Base-by-base conservation (phyloP, 768 basidiomycete species). In the Boletus bicolor region DNA sequence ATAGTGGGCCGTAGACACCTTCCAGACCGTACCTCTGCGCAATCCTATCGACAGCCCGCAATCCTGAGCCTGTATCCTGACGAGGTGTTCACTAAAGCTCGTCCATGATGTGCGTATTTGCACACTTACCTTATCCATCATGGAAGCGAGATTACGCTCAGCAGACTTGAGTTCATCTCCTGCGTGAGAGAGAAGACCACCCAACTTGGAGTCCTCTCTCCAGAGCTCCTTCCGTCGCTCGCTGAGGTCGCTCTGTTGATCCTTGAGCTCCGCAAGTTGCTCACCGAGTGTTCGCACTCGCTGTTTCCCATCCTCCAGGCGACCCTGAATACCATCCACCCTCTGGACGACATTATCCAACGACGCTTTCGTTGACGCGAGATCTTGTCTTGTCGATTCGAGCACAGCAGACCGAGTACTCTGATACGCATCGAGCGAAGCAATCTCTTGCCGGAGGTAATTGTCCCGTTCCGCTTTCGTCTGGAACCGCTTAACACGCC, bases 1-100 rank as follows among this genome's bases (percentile, higher is more conserved):
- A 99, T 7, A 99, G 73, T 0, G 97, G 94, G 0, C 97, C 97
- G 64, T 94, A 91, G 8, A 98, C 95, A 2, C 95, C 94, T 10
- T 82, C 78, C 6, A 97, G 73, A 8, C 79, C 79, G 53, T 89
- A 79, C 19, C 89, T 78, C 57, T 89, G 84, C 0, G 89, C 85
- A 57, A 98, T 95, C 44, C 79, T 82, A 58, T 93, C 87, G 3
- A 98, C 87, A 14, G 96, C 89, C 19, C 85, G 82, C 10, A 99
- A 79, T 38, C 96, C 97, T 55, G 82, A 81, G 2, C 90, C 91
- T 0, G 96, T 98, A 66, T 98, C 94, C 93, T 97, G 59, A 17
- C 52, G 39, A n/a, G 21, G 5, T 6, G 21, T 56, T 50, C 26
- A 57, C 14, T 8, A 43, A 48, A 21, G 14, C 30, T 24, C 12